These are phyloP conservation scores for Acidiella bohemica DNA, from an alignment of 495 filamentous ascomycete species.

Conservation along the genomic window DNA sequence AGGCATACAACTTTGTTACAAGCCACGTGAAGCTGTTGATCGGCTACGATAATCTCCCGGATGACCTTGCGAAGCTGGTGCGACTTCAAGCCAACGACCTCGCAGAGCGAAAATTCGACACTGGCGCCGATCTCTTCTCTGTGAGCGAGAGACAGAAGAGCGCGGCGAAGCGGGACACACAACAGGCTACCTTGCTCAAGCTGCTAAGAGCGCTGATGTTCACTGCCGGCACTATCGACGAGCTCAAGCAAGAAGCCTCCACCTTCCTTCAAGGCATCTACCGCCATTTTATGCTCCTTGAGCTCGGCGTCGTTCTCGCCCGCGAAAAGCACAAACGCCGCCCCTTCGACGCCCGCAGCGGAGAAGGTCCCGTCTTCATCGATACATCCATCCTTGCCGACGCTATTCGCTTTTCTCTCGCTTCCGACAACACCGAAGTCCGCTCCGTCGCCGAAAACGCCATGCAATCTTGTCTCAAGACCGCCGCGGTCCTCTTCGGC, in stretches of 20 bases:
- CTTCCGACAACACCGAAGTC: conserved; percentile 64
- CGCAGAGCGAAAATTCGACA: conserved; percentile 49
- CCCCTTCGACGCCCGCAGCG: conserved; percentile 67
- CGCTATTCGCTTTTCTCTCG: conserved; percentile 72
- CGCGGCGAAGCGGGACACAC: conserved; percentile 68
- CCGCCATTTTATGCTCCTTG: conserved; percentile 81
- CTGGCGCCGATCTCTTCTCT: conserved; percentile 48
- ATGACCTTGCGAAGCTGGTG: conserved; percentile 72
- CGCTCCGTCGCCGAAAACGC: conserved; percentile 72
- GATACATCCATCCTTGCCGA: conserved; percentile 79
- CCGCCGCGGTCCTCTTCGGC: conserved; percentile 71
- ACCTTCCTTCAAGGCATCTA: conserved; percentile 65
- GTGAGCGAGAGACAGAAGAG: conserved; percentile 66
- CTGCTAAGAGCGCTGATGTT: conserved; percentile 80
- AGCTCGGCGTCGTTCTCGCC: conserved; percentile 66
- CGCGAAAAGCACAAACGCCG: conserved; percentile 57
- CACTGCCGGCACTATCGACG: conserved; percentile 59
- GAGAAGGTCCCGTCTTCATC: conserved; percentile 74
- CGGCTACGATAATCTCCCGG: conserved; percentile 73
- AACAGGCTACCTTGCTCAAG: conserved; percentile 69
- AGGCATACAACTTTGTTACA: conserved; percentile 73
- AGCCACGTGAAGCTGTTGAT: conserved; percentile 81
- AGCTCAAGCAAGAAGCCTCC: conserved; percentile 59
- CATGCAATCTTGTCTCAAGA: conserved; percentile 61
- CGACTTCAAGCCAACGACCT: conserved; percentile 83